Evolutionary conservation across 306 rosid species (phyloP), one percentile per base, ranked within the genome.

Genomic region (Citrullus colocynthis): DNA sequence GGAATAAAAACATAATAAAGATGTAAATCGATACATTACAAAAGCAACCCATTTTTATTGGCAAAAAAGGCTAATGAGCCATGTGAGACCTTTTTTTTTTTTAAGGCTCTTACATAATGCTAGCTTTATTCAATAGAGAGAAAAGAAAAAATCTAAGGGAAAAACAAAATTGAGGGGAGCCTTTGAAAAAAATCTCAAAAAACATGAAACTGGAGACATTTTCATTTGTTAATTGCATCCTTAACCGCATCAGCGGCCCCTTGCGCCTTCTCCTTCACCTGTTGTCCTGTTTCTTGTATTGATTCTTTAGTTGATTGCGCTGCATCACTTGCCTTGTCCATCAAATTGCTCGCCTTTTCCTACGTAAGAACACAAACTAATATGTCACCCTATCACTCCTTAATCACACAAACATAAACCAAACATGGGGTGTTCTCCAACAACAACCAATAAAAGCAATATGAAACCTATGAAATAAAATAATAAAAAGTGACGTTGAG

Each of bases 231-330:
- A 60, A 84, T 60, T 57, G 91, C 91, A 79, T 90, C 75, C 87
- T 90, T 90, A 54, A 85, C 90, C 15, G 88, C 88, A 1, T 90
- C 93, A 58, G 76, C 83, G 36, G 93, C 96, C 78, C 89, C 96
- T 65, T 84, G 87, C 24, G 93, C 92, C 78, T 80, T 49, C 14
- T 86, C 87, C 83, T 59, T 67, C 77, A 89, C 9, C 48, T 83
- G 89, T 36, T 84, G 79, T 24, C 96, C 93, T 18, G 89, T 85
- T 87, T 74, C 80, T 81, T 77, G 83, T 36, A 80, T 0, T 2
- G 97, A 83, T 28, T 84, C 94, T 70, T 83, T 91, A 28, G 92
- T 73, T 32, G 89, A 81, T 13, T 91, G 88, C 18, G 91, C 89
- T 28, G 83, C 85, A 84, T 80, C 78, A 74, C 82, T 2, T 24